Base-by-base conservation (phyloP, 495 filamentous ascomycete genomes). In the Aspergillus baeticus region DNA sequence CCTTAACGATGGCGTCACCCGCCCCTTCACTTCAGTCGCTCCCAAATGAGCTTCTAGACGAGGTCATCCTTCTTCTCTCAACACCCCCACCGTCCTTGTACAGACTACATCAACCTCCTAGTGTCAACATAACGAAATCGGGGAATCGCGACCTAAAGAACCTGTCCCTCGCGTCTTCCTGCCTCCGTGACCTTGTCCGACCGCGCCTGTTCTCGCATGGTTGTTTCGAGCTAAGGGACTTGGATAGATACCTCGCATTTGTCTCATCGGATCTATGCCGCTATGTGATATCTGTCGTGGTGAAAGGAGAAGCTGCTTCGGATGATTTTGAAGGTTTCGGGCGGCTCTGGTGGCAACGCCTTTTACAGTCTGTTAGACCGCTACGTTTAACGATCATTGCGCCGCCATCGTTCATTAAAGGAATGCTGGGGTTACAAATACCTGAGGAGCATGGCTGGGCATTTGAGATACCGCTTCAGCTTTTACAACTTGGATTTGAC, bases 41-140 rank as follows among this genome's bases (percentile, higher is more conserved):
- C 10, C 74, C 74, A 10, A 77, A 71, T 62, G 74, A 77, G 58
- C 65, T 77, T 51, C 60, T 76, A 42, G 68, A 75, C 50, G 63
- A 69, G 17, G 72, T 77, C 46, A 66, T 75, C 50, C 65, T 54
- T 37, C 57, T 63, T 42, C 57, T 76, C 34, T 51, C 51, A 14
- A 55, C 56, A 0, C 36, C 63, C 10, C 66, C 70, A 22, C 74
- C 74, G 0, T 77, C 75, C 0, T 48, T 23, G 6, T 22, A 43
- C 34, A 56, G 55, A 11, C 17, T 72, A 13, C 62, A 74, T 49
- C 57, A 62, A 13, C 50, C 60, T 8, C 74, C 74, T 11, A 46
- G 48, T 17, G 37, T 43, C 3, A 31, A 61, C 3, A 51, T 75
- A 13, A 62, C 61, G n/a, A 52, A 49, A 23, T 69, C 62, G 5